Conservation (phyloP, 2,329 filamentous ascomycete species). For the Didymellaceae sp. region DNA sequence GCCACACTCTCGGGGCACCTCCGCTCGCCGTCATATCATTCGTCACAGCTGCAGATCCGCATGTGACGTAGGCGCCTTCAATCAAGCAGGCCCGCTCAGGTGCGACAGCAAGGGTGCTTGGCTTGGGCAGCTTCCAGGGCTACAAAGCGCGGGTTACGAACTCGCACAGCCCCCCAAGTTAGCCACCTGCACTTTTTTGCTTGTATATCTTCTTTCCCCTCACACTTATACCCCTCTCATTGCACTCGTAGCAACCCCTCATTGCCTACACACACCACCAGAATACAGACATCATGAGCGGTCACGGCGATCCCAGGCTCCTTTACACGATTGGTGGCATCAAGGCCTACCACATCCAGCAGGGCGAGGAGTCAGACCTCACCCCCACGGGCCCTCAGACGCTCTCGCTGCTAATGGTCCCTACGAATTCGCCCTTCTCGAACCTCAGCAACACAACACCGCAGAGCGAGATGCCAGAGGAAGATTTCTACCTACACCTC, state of each 20-base stretch:
- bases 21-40: too few relatives aligned
- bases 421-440: slow-evolving; percentile 76
- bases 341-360: slow-evolving; percentile 85
- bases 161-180: slow-evolving; percentile 14
- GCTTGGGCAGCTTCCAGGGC: slow-evolving; percentile 11
- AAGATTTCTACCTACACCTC: slow-evolving; percentile 97
- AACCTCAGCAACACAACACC: slow-evolving; percentile 63
- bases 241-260: not conserved
- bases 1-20: too few relatives aligned
- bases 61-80: slow-evolving; percentile 12
- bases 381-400: slow-evolving; percentile 89
- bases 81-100: slow-evolving; percentile 11
- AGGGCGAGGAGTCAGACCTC: slow-evolving; percentile 83
- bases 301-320: slow-evolving; percentile 62
- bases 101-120: slow-evolving; percentile 14
- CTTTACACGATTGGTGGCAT: slow-evolving; percentile 77
- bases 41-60: slow-evolving; percentile 8
- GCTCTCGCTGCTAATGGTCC: slow-evolving; percentile 93
- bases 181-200: slow-evolving; percentile 4
- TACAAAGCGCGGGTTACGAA: slow-evolving; percentile 5
- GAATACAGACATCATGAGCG: slow-evolving; percentile 49
- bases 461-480: slow-evolving; percentile 60
- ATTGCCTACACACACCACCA: not conserved
- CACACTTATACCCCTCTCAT: not conserved
- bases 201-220: slow-evolving; percentile 2